phyloP scores from a whole-genome alignment of 1,284 basidiomycete genomes.

The Macrocystidia cucumis region DNA sequence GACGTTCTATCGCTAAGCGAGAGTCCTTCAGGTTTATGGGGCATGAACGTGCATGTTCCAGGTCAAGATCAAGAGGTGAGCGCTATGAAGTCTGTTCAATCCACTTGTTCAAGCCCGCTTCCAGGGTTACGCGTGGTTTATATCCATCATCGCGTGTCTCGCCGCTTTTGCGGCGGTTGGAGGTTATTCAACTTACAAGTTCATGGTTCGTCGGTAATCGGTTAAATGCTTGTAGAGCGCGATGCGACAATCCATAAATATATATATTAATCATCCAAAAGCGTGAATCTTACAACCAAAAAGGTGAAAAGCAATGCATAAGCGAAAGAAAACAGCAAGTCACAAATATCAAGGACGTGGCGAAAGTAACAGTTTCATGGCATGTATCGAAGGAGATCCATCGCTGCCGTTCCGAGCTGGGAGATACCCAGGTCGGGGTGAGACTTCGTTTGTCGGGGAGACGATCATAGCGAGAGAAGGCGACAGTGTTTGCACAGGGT shows the following conservation, averaged over 20 bases:
- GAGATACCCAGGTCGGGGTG: constrained; percentile 13
- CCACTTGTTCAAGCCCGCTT: neutral
- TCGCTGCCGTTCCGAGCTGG: constrained; percentile 13
- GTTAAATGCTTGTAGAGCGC: neutral
- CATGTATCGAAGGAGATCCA: constrained; percentile 11
- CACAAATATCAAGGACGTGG: neutral
- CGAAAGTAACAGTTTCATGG: neutral
- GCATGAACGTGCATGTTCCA: constrained; percentile 91
- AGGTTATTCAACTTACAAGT: constrained; percentile 76
- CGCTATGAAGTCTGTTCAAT: constrained; percentile 1
- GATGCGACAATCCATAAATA: no score
- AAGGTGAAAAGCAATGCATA: no score
- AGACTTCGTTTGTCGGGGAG: constrained; percentile 19
- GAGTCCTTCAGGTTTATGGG: constrained; percentile 59
- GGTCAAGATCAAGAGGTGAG: constrained; percentile 57
- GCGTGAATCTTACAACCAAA: no score
- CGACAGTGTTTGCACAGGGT: constrained; percentile 27
- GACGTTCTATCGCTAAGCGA: constrained; percentile 9
- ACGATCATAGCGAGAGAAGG: constrained; percentile 24
- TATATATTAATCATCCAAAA: constrained; percentile 2
- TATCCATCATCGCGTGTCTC: constrained; percentile 74
- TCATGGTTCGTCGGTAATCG: constrained; percentile 43
- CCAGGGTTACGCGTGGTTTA: constrained; percentile 70
- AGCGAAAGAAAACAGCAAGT: no score
- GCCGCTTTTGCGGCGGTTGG: constrained; percentile 75